phyloP scores from a whole-genome alignment of 768 basidiomycete species.

The Symmetrospora coprosmae region DNA sequence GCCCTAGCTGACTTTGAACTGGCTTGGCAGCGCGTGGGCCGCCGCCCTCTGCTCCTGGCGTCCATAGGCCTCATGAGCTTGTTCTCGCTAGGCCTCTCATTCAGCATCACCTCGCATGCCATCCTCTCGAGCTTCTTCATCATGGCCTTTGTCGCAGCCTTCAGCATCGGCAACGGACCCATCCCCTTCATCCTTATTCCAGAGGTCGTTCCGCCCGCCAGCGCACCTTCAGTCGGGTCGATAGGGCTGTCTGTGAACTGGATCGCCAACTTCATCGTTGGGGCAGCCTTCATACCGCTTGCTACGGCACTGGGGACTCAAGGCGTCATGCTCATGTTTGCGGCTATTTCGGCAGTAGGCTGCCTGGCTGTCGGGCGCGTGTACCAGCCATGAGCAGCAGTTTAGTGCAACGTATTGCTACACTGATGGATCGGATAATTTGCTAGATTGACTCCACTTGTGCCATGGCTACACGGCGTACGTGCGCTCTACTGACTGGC shows the following conservation, averaged over 20 bases:
- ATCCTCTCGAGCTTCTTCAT: conserved; percentile 31
- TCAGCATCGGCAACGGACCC: conserved; percentile 37
- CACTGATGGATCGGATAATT: too few species aligned
- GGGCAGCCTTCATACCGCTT: neutral
- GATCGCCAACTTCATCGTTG: conserved; percentile 8
- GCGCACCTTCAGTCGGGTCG: conserved; percentile 6
- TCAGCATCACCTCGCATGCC: conserved; percentile 30
- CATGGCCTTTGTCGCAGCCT: conserved; percentile 35
- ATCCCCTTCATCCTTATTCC: conserved; percentile 37
- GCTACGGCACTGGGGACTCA: neutral
- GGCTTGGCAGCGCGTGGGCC: conserved; percentile 32
- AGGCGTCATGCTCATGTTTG: conserved; percentile 1
- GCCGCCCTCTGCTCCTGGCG: conserved; percentile 33
- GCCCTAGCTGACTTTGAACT: neutral
- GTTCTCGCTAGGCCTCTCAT: conserved; percentile 32
- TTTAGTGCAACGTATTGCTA: too few species aligned
- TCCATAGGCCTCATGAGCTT: conserved; percentile 35
- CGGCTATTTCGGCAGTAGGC: neutral
- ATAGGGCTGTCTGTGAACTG: conserved; percentile 10
- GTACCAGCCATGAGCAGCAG: too few species aligned
- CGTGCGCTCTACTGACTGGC: too few species aligned
- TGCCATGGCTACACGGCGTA: too few species aligned
- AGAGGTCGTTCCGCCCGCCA: conserved; percentile 34
- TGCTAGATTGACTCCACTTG: too few species aligned
- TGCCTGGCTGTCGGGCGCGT: neutral